Conservation (phyloP, 176 grass and related monocot genomes). For the Oryza brachyantha region DNA sequence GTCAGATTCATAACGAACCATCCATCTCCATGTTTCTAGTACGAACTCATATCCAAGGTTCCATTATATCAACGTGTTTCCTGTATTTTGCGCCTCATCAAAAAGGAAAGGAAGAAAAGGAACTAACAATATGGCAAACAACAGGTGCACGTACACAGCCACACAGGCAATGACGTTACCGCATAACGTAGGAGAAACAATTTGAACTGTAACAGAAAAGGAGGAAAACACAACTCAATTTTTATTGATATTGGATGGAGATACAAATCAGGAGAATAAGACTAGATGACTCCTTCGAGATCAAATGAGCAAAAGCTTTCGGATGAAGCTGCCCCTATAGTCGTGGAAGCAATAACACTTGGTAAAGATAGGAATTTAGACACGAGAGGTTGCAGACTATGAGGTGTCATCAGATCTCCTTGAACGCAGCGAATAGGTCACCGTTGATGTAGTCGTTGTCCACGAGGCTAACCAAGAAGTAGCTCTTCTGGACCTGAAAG, state of each 20-base stretch:
- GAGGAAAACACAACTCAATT: neutral
- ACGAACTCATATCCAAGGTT: no score
- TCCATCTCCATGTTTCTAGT: no score
- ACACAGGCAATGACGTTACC: no score
- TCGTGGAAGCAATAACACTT: conserved; percentile 12
- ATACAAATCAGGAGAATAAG: conserved; percentile 27
- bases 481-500: conserved; percentile 59
- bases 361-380: neutral
- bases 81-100: no score
- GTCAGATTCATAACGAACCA: no score
- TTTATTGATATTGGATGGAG: conserved; percentile 34
- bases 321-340: neutral
- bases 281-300: neutral
- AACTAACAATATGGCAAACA: no score
- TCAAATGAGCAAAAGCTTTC: conserved; percentile 15
- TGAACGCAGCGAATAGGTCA: conserved; percentile 68
- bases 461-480: conserved; percentile 72
- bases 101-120: no score
- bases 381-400: neutral
- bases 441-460: conserved; percentile 81
- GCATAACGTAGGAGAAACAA: no score
- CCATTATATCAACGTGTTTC: no score
- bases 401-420: conserved; percentile 41
- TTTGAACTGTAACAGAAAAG: neutral
- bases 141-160: no score